Evolutionary conservation across 331 rosid species (phyloP).

Genomic region (Rosa hybrid): DNA sequence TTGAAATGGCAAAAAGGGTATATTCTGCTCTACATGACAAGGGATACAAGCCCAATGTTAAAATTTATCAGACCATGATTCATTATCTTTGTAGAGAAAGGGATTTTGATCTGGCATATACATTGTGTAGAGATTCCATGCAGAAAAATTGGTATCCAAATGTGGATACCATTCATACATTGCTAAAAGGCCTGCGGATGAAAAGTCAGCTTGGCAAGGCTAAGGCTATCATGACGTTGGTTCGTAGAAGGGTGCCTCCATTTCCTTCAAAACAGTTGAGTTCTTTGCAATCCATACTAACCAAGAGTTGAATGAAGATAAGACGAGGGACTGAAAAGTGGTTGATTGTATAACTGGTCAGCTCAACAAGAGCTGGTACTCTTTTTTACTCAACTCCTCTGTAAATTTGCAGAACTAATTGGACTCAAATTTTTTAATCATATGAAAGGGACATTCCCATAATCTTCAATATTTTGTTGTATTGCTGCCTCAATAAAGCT

Average conservation of each 20-base stretch:
- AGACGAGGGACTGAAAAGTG: slow-evolving; percentile 25
- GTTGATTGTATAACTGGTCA: slow-evolving; percentile 26
- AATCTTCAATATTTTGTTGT: slow-evolving; percentile 36
- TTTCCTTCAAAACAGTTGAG: slow-evolving; percentile 44
- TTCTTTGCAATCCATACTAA: slow-evolving; percentile 36
- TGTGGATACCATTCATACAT: slow-evolving; percentile 50
- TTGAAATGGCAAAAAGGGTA: slow-evolving; percentile 71
- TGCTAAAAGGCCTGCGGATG: slow-evolving; percentile 59
- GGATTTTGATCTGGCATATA: slow-evolving; percentile 59
- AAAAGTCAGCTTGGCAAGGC: slow-evolving; percentile 49
- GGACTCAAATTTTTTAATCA: slow-evolving; percentile 33
- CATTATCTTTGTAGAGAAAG: slow-evolving; percentile 67
- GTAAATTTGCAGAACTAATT: slow-evolving; percentile 41
- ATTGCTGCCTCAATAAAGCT: slow-evolving; percentile 35
- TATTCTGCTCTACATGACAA: slow-evolving; percentile 45
- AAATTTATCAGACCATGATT: slow-evolving; percentile 82
- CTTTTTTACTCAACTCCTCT: slow-evolving; percentile 40
- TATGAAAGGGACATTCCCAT: slow-evolving; percentile 20
- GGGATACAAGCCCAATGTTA: slow-evolving; percentile 53
- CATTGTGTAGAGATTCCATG: slow-evolving; percentile 59
- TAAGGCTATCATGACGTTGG: slow-evolving; percentile 41
- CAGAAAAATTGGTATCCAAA: slow-evolving; percentile 64
- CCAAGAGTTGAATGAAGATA: slow-evolving; percentile 31
- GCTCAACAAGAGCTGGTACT: slow-evolving; percentile 48
- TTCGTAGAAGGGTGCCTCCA: slow-evolving; percentile 51